Percentiles rank a stretch among this genome's conserved stretches.
These are phyloP conservation scores for Cercospora beticola DNA, from an alignment of 2,329 filamentous ascomycete species.

Conservation along the genomic window DNA sequence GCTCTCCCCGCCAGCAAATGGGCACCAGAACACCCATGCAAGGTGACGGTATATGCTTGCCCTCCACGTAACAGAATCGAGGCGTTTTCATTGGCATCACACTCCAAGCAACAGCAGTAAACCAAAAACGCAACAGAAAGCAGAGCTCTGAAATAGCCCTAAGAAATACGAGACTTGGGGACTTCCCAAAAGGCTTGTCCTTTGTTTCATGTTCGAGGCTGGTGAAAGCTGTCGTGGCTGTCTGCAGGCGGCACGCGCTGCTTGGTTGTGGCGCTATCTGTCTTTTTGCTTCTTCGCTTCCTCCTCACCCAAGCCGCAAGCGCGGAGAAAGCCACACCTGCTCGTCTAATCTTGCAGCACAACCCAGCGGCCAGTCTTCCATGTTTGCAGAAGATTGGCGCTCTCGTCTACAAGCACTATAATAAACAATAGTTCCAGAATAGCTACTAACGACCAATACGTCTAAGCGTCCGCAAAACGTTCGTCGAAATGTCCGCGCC, in stretches of 20 bases:
- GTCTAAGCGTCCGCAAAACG: neutral
- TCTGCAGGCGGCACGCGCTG: neutral
- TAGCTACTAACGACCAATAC: neutral
- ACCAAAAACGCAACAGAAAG: neutral
- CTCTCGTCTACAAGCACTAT: neutral
- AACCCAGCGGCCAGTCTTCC: neutral
- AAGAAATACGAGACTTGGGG: neutral
- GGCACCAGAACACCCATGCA: slow-evolving; percentile 4
- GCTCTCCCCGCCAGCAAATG: slow-evolving; percentile 12
- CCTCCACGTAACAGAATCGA: neutral
- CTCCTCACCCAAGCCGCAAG: neutral
- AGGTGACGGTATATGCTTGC: neutral
- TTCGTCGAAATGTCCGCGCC: slow-evolving; percentile 1
- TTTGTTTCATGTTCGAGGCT: slow-evolving; percentile 16
- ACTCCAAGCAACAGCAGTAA: neutral
- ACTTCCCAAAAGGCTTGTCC: neutral
- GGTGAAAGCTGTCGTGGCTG: slow-evolving; percentile 2
- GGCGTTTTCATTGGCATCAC: neutral
- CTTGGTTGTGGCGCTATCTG: slow-evolving; percentile 14
- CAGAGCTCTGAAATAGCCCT: neutral
- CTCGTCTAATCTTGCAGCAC: slow-evolving; percentile 18
- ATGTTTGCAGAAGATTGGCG: neutral
- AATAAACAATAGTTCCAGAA: slow-evolving; percentile 4
- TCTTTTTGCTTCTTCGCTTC: neutral
- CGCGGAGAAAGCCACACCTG: neutral